Evolutionary conservation across 805 yeast species (phyloP), one percentile per base, ranked within the genome.

Genomic region (Jamesozyma piceae): DNA sequence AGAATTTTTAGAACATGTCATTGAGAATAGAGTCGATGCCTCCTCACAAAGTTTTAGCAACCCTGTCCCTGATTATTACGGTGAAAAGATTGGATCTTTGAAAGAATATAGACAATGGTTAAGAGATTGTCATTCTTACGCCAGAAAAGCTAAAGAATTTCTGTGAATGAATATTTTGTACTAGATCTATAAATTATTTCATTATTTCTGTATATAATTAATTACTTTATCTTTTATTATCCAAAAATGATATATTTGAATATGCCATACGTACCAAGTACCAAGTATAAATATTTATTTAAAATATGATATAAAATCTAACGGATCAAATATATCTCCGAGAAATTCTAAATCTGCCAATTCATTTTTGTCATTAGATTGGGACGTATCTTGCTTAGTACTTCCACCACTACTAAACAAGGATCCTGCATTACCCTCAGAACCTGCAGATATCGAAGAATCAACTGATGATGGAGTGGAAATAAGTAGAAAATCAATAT

Each of bases 21-120:
- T 75, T 52, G 70, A 71, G 44, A 82, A 87, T 64, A 74, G 98
- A 55, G 97, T 89, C 26, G 95, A 92, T 67, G 95, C 98, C 18
- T 75, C 89, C 17, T 78, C 83, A 43, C 96, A 89, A 66, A 78
- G 88, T 56, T 82, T 88, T 65, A 74, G 84, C 43, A 92, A 90
- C 65, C 97, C 97, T 13, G 95, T 92, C 37, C 96, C 97, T n/a
- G 98, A 92, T 64, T 92, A 88, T 66, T 92, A 92, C 60, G 98
- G 98, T 33, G 98, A 92, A 67, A 85, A 85, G 64, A 89, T 92
- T 48, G 86, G 87, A 41, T 82, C 94, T 41, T 65, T 90, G 57
- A 76, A 77, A 52, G 89, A 78, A 50, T 92, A 92, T 66, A 83
- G 88, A 66, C 92, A 85, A 63, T 92, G 98, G 98, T 72, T 92